Percentiles rank a stretch among this genome's conserved stretches.
These are phyloP conservation scores for Dendrobium nobile DNA, from an alignment of 106 monocot genomes.

Conservation along the genomic window DNA sequence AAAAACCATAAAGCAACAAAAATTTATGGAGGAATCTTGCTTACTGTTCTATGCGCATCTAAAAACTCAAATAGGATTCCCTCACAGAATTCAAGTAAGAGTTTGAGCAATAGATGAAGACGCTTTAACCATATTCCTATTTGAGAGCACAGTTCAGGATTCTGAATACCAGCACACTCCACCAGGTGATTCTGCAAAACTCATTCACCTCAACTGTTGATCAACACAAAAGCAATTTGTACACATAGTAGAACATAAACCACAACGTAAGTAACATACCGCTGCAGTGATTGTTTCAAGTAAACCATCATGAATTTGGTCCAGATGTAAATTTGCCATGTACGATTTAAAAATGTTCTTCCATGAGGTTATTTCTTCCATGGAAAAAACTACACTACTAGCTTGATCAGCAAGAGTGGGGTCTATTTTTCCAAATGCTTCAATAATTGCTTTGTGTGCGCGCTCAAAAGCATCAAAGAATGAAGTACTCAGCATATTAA, in stretches of 20 bases:
- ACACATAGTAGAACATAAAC: background rate
- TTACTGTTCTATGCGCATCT: constrained; percentile 63
- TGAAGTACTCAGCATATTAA: constrained; percentile 12
- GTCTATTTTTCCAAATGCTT: constrained; percentile 20
- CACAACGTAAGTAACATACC: constrained; percentile 24
- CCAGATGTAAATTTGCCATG: constrained; percentile 34
- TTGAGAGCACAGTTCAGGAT: constrained; percentile 28
- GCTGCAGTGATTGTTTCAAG: constrained; percentile 25
- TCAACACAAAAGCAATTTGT: background rate
- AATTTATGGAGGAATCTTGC: background rate
- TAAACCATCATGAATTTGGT: constrained; percentile 32
- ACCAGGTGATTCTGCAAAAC: constrained; percentile 42
- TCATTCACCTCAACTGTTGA: background rate
- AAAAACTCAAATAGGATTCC: constrained; percentile 59
- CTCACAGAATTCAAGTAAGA: constrained; percentile 38
- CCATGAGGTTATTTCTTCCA: constrained; percentile 49
- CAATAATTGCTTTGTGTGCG: constrained; percentile 15
- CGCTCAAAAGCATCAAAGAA: constrained; percentile 22
- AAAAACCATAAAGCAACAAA: background rate
- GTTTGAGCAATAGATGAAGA: constrained; percentile 29
- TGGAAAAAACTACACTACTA: constrained; percentile 11
- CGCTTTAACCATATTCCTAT: constrained; percentile 30
- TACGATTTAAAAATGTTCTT: constrained; percentile 41
- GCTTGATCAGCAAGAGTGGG: background rate
- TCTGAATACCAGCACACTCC: constrained; percentile 15